Base-by-base conservation (phyloP, 2,329 filamentous ascomycete genomes). In the Chalaropsis thielavioides region DNA sequence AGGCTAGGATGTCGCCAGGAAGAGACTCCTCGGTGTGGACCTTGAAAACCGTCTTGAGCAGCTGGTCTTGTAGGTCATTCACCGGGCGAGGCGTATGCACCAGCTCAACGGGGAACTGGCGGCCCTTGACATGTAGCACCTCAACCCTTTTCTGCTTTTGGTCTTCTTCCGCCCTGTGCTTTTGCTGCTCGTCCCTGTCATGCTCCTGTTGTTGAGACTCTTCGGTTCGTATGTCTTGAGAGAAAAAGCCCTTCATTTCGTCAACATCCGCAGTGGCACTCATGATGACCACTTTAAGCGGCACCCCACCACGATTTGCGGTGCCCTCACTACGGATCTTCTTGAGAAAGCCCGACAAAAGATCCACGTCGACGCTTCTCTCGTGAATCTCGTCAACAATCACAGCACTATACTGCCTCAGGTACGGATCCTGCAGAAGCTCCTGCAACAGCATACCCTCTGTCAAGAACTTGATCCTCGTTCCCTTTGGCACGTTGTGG, bases 311-410 rank as follows among this genome's bases (percentile, higher is more conserved):
- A 3, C 88, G 83, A 6, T 85, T 85, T 56, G 82, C 78, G 44
- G 83, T 81, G 64, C 85, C 79, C 1, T 81, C 78, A 0, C 79
- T 77, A 0, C 94, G 76, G 59, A 97, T 82, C 67, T 88, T 87
- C 72, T 89, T 89, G 68, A 99, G 73, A 69, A 99, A 97, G 0
- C 94, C 94, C 31, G 95, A 79, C 10, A 96, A 80, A 31, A 99
- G 76, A 76, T 99, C 94, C 7, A 96, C 92, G 72, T 97, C 95
- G 24, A 97, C 83, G 69, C 92, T 95, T 70, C 94, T 82, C 76
- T 99, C 94, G 76, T 99, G 94, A 13, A 99, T 94, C 74, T 99
- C 94, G 75, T 99, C 94, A 7, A 99, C 90, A 19, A 99, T 81
- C 0, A 99, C 81, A 2, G 88, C 91, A 71, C 90, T 95, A 73